Percentiles rank a stretch among this genome's conserved stretches.
phyloP scores from a whole-genome alignment of 163 green algal species.

The Chloromonas sp. region DNA sequence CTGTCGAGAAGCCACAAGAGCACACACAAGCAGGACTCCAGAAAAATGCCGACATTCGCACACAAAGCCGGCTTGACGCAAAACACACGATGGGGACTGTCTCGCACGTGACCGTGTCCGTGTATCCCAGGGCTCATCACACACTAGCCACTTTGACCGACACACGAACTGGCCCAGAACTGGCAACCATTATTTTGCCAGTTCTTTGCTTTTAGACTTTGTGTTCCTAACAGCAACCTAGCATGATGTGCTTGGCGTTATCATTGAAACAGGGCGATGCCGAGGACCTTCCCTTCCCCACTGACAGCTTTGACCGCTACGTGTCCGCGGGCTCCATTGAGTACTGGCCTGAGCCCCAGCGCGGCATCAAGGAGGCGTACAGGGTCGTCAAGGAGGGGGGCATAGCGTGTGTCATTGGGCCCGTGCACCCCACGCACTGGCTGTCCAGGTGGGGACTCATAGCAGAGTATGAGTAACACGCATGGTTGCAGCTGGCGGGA shows the following conservation, averaged over 20 bases:
- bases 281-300: constrained; percentile 85
- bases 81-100: too few relatives aligned
- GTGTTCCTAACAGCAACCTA: neutral
- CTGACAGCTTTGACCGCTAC: constrained; percentile 88
- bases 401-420: constrained; percentile 86
- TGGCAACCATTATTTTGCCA: neutral
- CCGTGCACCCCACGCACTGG: constrained; percentile 85
- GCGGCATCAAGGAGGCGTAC: constrained; percentile 81
- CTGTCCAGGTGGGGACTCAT: constrained; percentile 48
- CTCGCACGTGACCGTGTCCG: too few relatives aligned
- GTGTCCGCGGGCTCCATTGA: constrained; percentile 89
- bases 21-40: too few relatives aligned
- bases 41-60: too few relatives aligned
- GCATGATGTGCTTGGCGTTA: too few relatives aligned
- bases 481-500: neutral
- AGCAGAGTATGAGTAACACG: neutral
- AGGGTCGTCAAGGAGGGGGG: constrained; percentile 87
- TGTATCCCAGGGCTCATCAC: neutral
- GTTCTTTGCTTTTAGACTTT: neutral
- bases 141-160: neutral
- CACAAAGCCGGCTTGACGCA: too few relatives aligned
- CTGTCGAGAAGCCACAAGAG: too few relatives aligned
- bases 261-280: constrained; percentile 70
- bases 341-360: constrained; percentile 92
- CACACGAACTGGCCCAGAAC: neutral